phyloP scores from a whole-genome alignment of 495 filamentous ascomycete species.

The Hyaloscypha variabilis region DNA sequence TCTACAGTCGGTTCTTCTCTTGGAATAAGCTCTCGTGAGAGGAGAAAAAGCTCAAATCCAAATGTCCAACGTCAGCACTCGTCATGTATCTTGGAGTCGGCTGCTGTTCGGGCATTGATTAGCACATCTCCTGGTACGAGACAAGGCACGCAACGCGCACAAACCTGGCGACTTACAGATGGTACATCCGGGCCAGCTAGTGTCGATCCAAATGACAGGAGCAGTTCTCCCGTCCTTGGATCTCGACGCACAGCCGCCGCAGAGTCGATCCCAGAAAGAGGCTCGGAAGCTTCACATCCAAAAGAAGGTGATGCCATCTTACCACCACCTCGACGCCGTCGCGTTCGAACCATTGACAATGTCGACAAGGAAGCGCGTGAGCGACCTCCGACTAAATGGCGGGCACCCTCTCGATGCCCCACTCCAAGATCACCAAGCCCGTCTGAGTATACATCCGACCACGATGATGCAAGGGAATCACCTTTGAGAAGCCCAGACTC shows the following conservation, averaged over 20 bases:
- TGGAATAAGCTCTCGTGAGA: background rate
- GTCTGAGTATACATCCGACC: constrained; percentile 1
- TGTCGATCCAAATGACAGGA: background rate
- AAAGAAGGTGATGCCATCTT: background rate
- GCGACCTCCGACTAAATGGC: background rate
- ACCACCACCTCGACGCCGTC: constrained; percentile 3
- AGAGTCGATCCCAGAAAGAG: background rate
- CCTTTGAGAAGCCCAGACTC: background rate
- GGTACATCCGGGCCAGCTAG: background rate
- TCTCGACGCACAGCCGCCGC: background rate
- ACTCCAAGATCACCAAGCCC: constrained; percentile 9
- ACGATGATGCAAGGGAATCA: background rate
- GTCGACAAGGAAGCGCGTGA: constrained; percentile 16
- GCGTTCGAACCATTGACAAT: constrained; percentile 25
- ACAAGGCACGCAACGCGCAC: background rate
- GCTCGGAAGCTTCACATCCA: background rate
- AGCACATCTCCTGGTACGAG: background rate
- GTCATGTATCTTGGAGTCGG: background rate
- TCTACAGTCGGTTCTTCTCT: constrained; percentile 13
- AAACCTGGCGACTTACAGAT: background rate
- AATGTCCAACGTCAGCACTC: background rate
- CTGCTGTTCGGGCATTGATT: background rate
- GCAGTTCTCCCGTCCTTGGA: background rate
- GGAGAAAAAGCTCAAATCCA: background rate
- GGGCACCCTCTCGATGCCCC: constrained; percentile 23